Evolutionary conservation across 306 rosid species (phyloP).

Genomic region (Potentilla sterilis): DNA sequence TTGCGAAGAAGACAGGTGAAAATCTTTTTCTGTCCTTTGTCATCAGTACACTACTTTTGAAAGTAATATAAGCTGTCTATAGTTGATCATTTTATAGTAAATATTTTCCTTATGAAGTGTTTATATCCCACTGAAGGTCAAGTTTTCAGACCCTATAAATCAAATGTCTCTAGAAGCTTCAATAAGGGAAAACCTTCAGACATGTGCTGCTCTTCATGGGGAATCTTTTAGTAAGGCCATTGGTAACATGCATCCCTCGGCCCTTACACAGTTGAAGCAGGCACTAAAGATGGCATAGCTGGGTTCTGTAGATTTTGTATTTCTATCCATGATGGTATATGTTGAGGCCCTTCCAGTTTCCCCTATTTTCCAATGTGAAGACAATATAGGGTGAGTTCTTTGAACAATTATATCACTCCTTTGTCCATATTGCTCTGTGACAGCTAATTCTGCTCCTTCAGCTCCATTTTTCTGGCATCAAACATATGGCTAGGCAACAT

Average conservation of each 20-base stretch:
- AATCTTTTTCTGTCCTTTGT: background rate
- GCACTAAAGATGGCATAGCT: conserved; percentile 78
- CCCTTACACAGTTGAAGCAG: conserved; percentile 75
- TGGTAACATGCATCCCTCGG: conserved; percentile 82
- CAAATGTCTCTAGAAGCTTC: conserved; percentile 77
- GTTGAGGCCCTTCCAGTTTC: conserved; percentile 33
- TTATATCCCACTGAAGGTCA: conserved; percentile 53
- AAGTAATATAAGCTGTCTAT: conserved; percentile 13
- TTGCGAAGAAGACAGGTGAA: conserved; percentile 78
- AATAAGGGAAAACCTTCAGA: conserved; percentile 83
- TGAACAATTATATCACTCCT: background rate
- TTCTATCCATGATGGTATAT: conserved; percentile 25
- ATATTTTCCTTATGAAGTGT: conserved; percentile 27
- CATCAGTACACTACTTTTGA: conserved; percentile 5
- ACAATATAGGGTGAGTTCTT: conserved; percentile 47
- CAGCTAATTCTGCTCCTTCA: background rate
- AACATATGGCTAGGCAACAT: background rate
- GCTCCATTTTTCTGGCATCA: background rate
- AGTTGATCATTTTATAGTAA: conserved; percentile 17
- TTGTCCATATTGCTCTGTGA: background rate
- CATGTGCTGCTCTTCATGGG: conserved; percentile 85
- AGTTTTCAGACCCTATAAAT: conserved; percentile 79
- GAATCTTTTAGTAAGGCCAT: conserved; percentile 83
- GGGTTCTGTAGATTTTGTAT: conserved; percentile 12
- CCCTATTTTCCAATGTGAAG: conserved; percentile 29